A percentile compares a stretch with the other conserved stretches of the same genome.
Evolutionary conservation across 106 monocot species (phyloP).

Genomic region (Acanthochlamys bracteata): DNA sequence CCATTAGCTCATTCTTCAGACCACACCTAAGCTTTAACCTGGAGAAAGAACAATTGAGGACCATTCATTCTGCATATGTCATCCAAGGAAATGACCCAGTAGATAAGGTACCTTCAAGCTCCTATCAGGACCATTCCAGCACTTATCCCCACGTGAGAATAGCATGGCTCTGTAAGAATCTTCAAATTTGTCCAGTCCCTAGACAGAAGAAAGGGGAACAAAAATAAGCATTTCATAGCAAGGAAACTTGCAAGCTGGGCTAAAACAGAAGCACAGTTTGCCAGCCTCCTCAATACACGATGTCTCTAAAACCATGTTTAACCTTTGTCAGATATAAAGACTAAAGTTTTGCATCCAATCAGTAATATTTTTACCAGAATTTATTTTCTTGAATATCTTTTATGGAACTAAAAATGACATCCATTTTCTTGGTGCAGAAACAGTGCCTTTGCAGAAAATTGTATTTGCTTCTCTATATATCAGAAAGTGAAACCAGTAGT

Average conservation of each 20-base stretch:
- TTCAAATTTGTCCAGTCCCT: slow-evolving; percentile 95
- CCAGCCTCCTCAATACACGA: no score
- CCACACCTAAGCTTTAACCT: slow-evolving; percentile 98
- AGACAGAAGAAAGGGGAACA: not conserved
- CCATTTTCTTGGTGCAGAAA: no score
- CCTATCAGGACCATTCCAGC: slow-evolving; percentile 99
- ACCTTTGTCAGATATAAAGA: not conserved
- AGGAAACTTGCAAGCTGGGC: not conserved
- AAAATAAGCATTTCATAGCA: not conserved
- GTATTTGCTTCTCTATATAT: no score
- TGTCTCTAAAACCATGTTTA: not conserved
- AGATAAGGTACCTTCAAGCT: slow-evolving; percentile 61
- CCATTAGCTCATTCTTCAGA: slow-evolving; percentile 73
- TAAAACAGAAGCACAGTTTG: not conserved
- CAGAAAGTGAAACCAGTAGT: no score
- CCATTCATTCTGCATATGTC: not conserved
- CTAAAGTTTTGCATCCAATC: not conserved
- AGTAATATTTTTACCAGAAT: no score
- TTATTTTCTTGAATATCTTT: no score
- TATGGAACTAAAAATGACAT: no score
- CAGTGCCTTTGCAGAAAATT: no score
- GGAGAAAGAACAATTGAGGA: slow-evolving; percentile 15
- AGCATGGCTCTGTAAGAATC: slow-evolving; percentile 74
- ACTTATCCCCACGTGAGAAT: slow-evolving; percentile 75
- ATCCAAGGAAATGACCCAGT: not conserved